phyloP scores from a whole-genome alignment of 257 asterid genomes.

The Apocynum venetum region DNA sequence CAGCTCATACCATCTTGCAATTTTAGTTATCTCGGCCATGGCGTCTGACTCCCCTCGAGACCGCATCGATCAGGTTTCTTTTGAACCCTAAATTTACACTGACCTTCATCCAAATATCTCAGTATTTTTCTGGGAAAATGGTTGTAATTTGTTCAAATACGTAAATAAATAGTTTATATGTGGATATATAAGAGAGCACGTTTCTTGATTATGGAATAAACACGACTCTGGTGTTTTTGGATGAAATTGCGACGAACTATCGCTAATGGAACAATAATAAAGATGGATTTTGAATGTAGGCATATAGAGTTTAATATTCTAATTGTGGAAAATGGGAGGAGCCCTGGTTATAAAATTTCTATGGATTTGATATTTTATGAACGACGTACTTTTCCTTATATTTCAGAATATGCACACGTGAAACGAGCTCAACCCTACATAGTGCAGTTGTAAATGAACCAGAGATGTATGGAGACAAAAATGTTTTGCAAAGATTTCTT shows the following conservation, averaged over 20 bases:
- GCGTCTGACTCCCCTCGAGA: constrained; percentile 25
- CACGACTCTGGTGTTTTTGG: background rate
- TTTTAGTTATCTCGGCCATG: constrained; percentile 11
- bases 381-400: background rate
- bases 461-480: background rate
- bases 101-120: background rate
- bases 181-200: background rate
- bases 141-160: background rate
- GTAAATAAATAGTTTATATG: background rate
- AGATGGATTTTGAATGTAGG: background rate
- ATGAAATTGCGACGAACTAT: background rate
- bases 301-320: background rate
- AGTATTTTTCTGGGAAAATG: too few relatives aligned
- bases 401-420: background rate
- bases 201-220: too few relatives aligned
- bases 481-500: background rate
- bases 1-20: background rate
- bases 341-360: background rate
- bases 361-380: background rate
- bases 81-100: background rate
- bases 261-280: background rate
- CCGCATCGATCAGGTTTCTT: constrained; percentile 57
- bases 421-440: background rate
- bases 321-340: background rate
- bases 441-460: background rate